Evolutionary conservation across 495 filamentous ascomycete genomes (phyloP).

Genomic region (Bathelium albidoporum): DNA sequence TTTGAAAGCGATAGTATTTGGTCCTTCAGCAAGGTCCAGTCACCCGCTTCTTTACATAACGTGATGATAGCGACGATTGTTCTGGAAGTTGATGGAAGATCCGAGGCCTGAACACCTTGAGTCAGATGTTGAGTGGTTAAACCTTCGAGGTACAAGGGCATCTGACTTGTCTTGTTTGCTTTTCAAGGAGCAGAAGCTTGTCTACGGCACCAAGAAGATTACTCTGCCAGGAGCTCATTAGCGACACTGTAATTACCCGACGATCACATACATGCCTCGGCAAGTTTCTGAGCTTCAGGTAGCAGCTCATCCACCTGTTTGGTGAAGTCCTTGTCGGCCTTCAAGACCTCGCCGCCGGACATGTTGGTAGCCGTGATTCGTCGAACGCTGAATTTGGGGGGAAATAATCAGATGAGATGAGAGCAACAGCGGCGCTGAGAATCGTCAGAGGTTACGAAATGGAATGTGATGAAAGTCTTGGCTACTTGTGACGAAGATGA

Average conservation of each 20-base stretch:
- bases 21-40: slow-evolving; percentile 91
- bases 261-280: slow-evolving; percentile 50
- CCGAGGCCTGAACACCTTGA: slow-evolving; percentile 56
- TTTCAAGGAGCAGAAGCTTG: slow-evolving; percentile 83
- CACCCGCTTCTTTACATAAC: slow-evolving; percentile 81
- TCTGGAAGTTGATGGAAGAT: slow-evolving; percentile 87
- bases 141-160: neutral
- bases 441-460: neutral
- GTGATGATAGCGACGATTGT: slow-evolving; percentile 79
- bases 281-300: slow-evolving; percentile 76
- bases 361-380: slow-evolving; percentile 29
- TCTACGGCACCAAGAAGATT: slow-evolving; percentile 81
- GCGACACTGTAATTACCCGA: neutral
- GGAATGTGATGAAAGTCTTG: neutral
- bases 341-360: slow-evolving; percentile 49
- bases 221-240: slow-evolving; percentile 39
- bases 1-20: slow-evolving; percentile 92
- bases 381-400: neutral
- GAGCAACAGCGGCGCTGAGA: neutral
- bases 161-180: slow-evolving; percentile 77
- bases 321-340: slow-evolving; percentile 67
- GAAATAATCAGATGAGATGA: neutral
- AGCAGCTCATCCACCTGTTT: slow-evolving; percentile 88
- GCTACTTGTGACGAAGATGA: neutral
- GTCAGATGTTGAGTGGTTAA: neutral